Conservation (phyloP, 176 grass and related monocot species). For the Typha latifolia region DNA sequence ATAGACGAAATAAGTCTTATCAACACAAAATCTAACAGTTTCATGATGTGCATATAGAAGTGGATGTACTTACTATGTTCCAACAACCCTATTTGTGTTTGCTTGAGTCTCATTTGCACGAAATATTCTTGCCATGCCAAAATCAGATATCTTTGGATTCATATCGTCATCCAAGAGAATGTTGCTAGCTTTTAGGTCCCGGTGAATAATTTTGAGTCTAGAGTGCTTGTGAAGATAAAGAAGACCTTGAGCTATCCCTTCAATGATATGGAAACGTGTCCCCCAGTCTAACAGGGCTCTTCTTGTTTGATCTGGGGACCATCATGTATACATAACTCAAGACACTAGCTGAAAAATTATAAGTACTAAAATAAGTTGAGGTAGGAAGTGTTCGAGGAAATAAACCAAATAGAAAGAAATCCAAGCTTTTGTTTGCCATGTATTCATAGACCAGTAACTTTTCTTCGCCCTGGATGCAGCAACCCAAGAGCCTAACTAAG, state of each 20-base stretch:
- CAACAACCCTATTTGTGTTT: conserved; percentile 42
- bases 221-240: conserved; percentile 65
- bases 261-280: conserved; percentile 37
- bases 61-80: conserved; percentile 45
- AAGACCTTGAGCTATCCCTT: conserved; percentile 53
- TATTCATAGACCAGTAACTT: conserved; percentile 10
- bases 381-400: not conserved
- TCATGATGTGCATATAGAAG: conserved; percentile 9
- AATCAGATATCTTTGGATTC: conserved; percentile 67
- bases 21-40: not conserved
- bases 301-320: conserved; percentile 20
- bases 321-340: no score
- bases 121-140: conserved; percentile 58
- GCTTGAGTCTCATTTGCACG: conserved; percentile 34
- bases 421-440: conserved; percentile 11
- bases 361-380: no score
- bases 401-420: conserved; percentile 4
- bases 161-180: conserved; percentile 45
- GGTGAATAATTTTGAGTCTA: conserved; percentile 41
- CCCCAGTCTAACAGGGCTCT: conserved; percentile 27
- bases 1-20: not conserved
- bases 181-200: conserved; percentile 61
- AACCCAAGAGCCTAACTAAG: conserved; percentile 1
- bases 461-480: conserved; percentile 6
- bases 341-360: no score